Percentiles rank a stretch among this genome's conserved stretches.
Evolutionary conservation across 352 stramenopile genomes (phyloP).

Genomic region (Pythium brassicae): DNA sequence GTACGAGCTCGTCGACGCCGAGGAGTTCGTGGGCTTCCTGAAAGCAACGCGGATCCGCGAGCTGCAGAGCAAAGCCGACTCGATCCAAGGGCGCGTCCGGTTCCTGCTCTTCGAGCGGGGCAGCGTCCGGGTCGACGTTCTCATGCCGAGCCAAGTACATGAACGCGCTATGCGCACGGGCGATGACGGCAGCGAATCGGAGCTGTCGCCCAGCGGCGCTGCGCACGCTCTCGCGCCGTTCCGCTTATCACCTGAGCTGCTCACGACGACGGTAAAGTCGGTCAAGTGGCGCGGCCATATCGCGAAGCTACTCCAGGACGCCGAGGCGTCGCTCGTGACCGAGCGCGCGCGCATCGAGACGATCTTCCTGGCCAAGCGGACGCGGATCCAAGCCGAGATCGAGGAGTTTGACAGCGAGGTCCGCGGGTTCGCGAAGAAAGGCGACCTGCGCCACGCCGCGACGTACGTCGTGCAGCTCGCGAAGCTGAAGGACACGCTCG

Average conservation of each 20-base stretch:
- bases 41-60: conserved; percentile 38
- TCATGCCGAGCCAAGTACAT: background rate
- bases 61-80: conserved; percentile 36
- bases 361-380: conserved; percentile 62
- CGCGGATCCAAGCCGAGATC: conserved; percentile 67
- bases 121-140: conserved; percentile 24
- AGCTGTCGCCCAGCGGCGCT: background rate
- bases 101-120: conserved; percentile 67
- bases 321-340: conserved; percentile 44
- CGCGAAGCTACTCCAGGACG: conserved; percentile 42
- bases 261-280: conserved; percentile 59
- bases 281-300: conserved; percentile 67
- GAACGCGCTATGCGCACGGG: background rate
- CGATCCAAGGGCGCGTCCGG: conserved; percentile 53
- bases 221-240: conserved; percentile 10
- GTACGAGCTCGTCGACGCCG: conserved; percentile 67
- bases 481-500: conserved; percentile 68
- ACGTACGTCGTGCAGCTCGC: conserved; percentile 72
- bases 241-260: conserved; percentile 28
- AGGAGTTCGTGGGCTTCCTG: conserved; percentile 47
- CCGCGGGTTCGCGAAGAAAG: conserved; percentile 67
- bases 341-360: conserved; percentile 67
- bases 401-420: conserved; percentile 75
- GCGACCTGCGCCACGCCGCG: conserved; percentile 63
- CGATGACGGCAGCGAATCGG: background rate